Evolutionary conservation across 1,284 basidiomycete species (phyloP).

Genomic region (Omphalotus olearius): DNA sequence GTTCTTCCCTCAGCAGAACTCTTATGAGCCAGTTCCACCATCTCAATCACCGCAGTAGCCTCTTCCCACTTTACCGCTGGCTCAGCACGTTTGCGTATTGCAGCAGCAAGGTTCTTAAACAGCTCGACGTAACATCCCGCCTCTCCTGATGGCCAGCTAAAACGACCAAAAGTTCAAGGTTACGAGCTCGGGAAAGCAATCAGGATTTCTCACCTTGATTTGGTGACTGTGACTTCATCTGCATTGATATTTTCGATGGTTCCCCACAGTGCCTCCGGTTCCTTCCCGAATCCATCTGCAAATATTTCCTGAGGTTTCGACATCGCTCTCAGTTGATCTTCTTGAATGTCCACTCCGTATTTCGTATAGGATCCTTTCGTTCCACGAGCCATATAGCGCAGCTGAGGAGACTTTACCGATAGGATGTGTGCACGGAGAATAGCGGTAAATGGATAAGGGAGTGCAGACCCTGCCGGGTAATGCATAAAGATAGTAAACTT

Average conservation of each 20-base stretch:
- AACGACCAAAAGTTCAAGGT: constrained; percentile 14
- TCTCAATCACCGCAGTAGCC: constrained; percentile 63
- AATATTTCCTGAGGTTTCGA: constrained; percentile 3
- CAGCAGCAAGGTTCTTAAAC: constrained; percentile 62
- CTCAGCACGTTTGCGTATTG: constrained; percentile 51
- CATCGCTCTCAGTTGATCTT: constrained; percentile 58
- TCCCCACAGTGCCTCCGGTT: constrained; percentile 59
- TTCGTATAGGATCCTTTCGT: constrained; percentile 73
- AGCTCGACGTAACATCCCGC: constrained; percentile 57
- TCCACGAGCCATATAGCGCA: constrained; percentile 69
- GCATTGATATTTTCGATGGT: constrained; percentile 49
- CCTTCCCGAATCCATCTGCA: constrained; percentile 44
- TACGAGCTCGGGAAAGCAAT: background rate
- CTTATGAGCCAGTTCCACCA: constrained; percentile 67
- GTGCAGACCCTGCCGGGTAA: constrained; percentile 37
- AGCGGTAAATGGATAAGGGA: constrained; percentile 58
- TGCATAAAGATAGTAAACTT: constrained; percentile 71
- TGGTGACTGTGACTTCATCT: constrained; percentile 41
- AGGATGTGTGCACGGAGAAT: constrained; percentile 69
- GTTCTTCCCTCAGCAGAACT: constrained; percentile 56
- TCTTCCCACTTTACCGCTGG: constrained; percentile 68
- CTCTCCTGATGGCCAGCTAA: constrained; percentile 61
- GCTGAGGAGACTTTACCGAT: constrained; percentile 60
- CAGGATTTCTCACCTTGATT: constrained; percentile 38
- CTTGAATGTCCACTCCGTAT: constrained; percentile 76